Base-by-base conservation (phyloP, 106 monocot species). In the Apostasia ramifera region DNA sequence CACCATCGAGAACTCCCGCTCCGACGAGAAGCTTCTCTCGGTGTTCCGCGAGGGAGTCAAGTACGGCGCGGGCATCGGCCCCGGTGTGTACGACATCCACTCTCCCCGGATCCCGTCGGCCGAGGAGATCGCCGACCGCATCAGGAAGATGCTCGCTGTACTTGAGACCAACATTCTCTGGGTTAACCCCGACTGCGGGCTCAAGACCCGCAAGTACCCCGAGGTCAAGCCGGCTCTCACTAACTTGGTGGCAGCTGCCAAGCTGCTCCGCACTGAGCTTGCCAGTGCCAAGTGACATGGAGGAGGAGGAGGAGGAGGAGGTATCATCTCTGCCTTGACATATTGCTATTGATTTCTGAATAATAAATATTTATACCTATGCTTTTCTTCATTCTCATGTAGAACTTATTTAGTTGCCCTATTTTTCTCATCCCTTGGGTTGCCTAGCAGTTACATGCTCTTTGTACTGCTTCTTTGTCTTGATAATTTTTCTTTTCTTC, bases 231-330 rank as follows among this genome's bases (percentile, higher is more conserved):
- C 75, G 52, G 75, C 75, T 0, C 68, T 75, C 44, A 61, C 75
- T 44, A 61, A 67, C 61, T 41, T 75, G 68, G 75, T 75, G 14
- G 68, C 49, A 5, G 75, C 75, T 61, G 68, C 75, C 37, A 75
- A 68, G 75, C 60, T 52, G 41, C 75, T 75, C 53, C 47, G 75
- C 26, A 45, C 68, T 6, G 51, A 75, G 75, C 75, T 75, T 40
- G 61, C 75, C 11, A 67, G 67, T 47, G 40, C 67, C 4, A 75
- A 68, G 60, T 75, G 68, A 75, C 26, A 90, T 90, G 90, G 53
- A 83, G 70, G 70, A 84, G 11, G 83, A 90, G 63, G 83, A 84
- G 70, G 70, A 84, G 11, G 83, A 90, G 63, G 83, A 84, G 74
- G 26, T 26, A 26, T 26, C 26, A 26, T 26, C 26, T 26, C 26